phyloP scores from a whole-genome alignment of 441 rosid genomes.

The Pelargonium cotyledonis region DNA sequence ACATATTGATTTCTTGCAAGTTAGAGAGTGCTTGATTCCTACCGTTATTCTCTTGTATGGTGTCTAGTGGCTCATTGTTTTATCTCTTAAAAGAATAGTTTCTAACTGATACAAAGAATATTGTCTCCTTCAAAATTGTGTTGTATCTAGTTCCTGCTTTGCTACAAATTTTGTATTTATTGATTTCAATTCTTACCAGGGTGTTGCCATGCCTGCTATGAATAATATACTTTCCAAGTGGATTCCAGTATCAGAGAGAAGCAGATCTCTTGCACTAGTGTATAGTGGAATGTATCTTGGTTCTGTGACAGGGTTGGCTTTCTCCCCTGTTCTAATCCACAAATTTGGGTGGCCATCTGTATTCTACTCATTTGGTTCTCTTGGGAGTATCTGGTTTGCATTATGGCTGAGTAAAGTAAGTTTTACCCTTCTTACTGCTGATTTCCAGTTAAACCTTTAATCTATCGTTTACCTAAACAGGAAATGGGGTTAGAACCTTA shows the following conservation, averaged over 20 bases:
- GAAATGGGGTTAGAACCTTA: background rate
- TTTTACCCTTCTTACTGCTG: constrained; percentile 16
- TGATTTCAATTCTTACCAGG: constrained; percentile 44
- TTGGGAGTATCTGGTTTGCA: constrained; percentile 88
- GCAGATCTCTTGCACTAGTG: constrained; percentile 89
- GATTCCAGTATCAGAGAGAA: constrained; percentile 98
- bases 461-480: background rate
- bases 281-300: constrained; percentile 99
- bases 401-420: constrained; percentile 69
- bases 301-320: constrained; percentile 82
- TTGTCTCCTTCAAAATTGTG: background rate
- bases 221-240: constrained; percentile 93
- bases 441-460: background rate
- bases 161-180: background rate
- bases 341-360: constrained; percentile 97
- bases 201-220: constrained; percentile 99
- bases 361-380: constrained; percentile 88
- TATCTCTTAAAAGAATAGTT: background rate
- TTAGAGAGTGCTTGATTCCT: background rate
- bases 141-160: background rate
- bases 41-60: constrained; percentile 3
- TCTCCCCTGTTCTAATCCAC: constrained; percentile 78
- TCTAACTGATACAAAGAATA: background rate
- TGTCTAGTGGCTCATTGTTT: constrained; percentile 2
- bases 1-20: background rate